These are phyloP conservation scores for Fusarium continuum DNA, from an alignment of 2,329 filamentous ascomycete species.

Conservation along the genomic window DNA sequence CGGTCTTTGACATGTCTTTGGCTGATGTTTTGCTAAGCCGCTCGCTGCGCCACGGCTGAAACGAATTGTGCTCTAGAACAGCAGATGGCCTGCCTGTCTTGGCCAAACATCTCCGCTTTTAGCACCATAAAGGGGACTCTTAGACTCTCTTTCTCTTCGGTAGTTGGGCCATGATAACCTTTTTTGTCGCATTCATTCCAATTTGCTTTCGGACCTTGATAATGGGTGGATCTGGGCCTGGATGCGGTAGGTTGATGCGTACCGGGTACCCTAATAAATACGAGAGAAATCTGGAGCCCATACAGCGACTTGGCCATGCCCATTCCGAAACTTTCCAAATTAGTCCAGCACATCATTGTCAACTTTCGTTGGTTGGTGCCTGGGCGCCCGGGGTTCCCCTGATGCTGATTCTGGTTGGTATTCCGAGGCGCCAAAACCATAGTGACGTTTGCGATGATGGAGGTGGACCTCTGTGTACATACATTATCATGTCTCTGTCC, in stretches of 20 bases:
- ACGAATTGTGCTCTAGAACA: slow-evolving; percentile 11
- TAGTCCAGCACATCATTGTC: background rate
- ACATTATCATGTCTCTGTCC: slow-evolving; percentile 2
- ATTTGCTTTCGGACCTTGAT: background rate
- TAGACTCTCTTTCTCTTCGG: slow-evolving; percentile 6
- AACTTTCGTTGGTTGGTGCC: slow-evolving; percentile 5
- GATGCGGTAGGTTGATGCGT: background rate
- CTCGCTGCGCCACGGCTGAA: slow-evolving; percentile 21
- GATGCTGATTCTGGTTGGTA: background rate
- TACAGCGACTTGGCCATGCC: background rate
- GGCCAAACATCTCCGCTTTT: slow-evolving; percentile 23
- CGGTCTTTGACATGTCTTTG: slow-evolving; percentile 6
- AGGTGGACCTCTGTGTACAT: background rate
- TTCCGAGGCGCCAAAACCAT: slow-evolving; percentile 5
- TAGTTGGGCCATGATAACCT: slow-evolving; percentile 3
- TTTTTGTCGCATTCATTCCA: slow-evolving; percentile 2
- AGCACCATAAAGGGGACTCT: slow-evolving; percentile 12
- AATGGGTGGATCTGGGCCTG: background rate
- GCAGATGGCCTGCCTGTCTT: slow-evolving; percentile 15
- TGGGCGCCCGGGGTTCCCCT: slow-evolving; percentile 7
- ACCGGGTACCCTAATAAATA: no score
- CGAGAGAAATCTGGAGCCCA: background rate
- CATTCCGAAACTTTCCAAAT: slow-evolving; percentile 8
- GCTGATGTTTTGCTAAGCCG: slow-evolving; percentile 1
- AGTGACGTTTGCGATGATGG: slow-evolving; percentile 18